These are phyloP conservation scores for Colletotrichum costaricense DNA, from an alignment of 2,329 filamentous ascomycete genomes.

Conservation along the genomic window DNA sequence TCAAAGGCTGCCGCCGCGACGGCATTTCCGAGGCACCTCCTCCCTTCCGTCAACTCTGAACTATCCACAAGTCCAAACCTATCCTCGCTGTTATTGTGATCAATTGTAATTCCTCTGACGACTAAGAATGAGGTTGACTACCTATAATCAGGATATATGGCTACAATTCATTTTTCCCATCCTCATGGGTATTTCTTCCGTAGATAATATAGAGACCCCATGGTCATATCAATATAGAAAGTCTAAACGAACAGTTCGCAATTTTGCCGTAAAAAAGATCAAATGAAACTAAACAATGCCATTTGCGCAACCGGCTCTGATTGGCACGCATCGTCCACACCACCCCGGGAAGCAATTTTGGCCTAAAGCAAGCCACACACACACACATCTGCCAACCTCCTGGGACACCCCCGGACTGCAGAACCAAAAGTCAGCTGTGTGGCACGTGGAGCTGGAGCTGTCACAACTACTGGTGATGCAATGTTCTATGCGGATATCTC, in stretches of 20 bases:
- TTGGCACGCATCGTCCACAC: conserved; percentile 6
- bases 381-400: background rate
- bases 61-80: too few relatives aligned
- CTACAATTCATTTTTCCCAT: background rate
- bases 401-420: background rate
- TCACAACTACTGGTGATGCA: background rate
- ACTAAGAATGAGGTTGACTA: too few relatives aligned
- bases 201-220: background rate
- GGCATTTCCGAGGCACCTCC: too few relatives aligned
- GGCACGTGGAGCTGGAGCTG: background rate
- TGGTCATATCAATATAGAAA: background rate
- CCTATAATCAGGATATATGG: background rate
- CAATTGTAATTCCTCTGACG: too few relatives aligned
- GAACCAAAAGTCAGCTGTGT: background rate
- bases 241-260: background rate
- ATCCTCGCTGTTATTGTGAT: too few relatives aligned
- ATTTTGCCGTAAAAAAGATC: background rate
- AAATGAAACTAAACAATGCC: background rate
- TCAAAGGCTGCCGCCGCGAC: background rate
- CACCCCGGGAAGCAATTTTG: background rate
- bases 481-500: background rate
- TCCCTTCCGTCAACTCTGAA: background rate
- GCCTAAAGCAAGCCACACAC: background rate
- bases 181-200: background rate
- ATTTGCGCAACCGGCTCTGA: background rate